These are phyloP conservation scores for Plectranthus barbatus DNA, from an alignment of 257 asterid species.

Conservation along the genomic window DNA sequence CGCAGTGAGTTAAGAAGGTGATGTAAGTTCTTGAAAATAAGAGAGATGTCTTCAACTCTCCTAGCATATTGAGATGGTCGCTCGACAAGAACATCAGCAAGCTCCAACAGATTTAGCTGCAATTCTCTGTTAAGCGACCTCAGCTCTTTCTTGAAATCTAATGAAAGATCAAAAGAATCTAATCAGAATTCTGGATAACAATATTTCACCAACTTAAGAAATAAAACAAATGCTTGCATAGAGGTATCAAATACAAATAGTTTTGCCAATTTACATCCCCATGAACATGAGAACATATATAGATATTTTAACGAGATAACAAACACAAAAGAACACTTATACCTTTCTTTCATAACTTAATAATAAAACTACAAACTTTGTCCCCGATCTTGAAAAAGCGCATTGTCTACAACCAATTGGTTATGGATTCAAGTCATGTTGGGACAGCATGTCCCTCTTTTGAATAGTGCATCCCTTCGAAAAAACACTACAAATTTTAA, in stretches of 20 bases:
- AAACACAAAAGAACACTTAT: background rate
- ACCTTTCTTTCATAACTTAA: background rate
- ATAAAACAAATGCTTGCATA: background rate
- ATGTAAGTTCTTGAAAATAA: slow-evolving; percentile 81
- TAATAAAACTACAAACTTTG: too few species aligned
- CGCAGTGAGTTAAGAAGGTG: slow-evolving; percentile 93
- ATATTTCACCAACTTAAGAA: slow-evolving; percentile 2
- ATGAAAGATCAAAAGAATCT: background rate
- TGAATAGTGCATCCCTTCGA: too few species aligned
- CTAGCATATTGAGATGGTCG: slow-evolving; percentile 95
- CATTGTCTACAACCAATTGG: too few species aligned
- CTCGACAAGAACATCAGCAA: slow-evolving; percentile 90
- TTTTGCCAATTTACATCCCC: background rate
- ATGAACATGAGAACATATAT: background rate
- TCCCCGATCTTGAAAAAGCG: too few species aligned
- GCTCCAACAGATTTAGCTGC: slow-evolving; percentile 86
- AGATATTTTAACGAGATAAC: background rate
- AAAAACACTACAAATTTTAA: background rate
- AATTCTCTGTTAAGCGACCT: slow-evolving; percentile 81
- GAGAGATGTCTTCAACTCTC: slow-evolving; percentile 91
- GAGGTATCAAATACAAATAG: background rate
- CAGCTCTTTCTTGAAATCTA: slow-evolving; percentile 89
- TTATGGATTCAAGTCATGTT: too few species aligned
- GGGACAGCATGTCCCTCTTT: too few species aligned
- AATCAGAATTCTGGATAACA: slow-evolving; percentile 11